A percentile compares a stretch with the other conserved stretches of the same genome.
Conservation (phyloP, 768 basidiomycete genomes). For the Xanthoconium stramineum region DNA sequence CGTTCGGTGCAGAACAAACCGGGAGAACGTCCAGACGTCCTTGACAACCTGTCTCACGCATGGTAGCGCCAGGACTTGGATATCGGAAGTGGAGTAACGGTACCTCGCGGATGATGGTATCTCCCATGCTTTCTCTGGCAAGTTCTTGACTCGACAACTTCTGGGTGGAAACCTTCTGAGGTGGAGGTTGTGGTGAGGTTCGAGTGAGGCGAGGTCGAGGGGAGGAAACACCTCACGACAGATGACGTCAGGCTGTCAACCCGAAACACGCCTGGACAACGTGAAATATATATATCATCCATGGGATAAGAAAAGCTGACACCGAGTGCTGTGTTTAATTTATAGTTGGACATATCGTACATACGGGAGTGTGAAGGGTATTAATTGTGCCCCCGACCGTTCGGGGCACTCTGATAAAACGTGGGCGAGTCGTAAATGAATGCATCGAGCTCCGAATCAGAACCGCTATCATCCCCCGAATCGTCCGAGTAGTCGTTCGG, state of each 20-base stretch:
- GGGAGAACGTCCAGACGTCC: conserved; percentile 64
- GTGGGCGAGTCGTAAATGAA: conserved; percentile 60
- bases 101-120: conserved; percentile 46
- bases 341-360: not conserved
- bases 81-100: not conserved
- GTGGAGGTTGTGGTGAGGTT: conserved; percentile 19
- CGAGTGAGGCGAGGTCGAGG: conserved; percentile 11
- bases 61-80: not conserved
- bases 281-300: conserved; percentile 8
- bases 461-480: conserved; percentile 44
- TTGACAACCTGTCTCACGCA: conserved; percentile 39
- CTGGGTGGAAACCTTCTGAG: conserved; percentile 4
- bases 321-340: not conserved
- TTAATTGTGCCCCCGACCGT: conserved; percentile 33
- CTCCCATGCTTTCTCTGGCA: conserved; percentile 24
- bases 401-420: conserved; percentile 43
- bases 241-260: conserved; percentile 19
- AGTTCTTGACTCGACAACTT: conserved; percentile 4
- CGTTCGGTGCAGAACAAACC: conserved; percentile 33
- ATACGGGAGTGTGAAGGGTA: not conserved
- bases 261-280: conserved; percentile 11
- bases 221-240: not conserved
- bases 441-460: conserved; percentile 44
- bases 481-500: conserved; percentile 37
- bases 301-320: not conserved